Percentiles rank a stretch among this genome's conserved stretches.
Evolutionary conservation across 208 protist species (phyloP).

Genomic region (Naegleria gruberi): DNA sequence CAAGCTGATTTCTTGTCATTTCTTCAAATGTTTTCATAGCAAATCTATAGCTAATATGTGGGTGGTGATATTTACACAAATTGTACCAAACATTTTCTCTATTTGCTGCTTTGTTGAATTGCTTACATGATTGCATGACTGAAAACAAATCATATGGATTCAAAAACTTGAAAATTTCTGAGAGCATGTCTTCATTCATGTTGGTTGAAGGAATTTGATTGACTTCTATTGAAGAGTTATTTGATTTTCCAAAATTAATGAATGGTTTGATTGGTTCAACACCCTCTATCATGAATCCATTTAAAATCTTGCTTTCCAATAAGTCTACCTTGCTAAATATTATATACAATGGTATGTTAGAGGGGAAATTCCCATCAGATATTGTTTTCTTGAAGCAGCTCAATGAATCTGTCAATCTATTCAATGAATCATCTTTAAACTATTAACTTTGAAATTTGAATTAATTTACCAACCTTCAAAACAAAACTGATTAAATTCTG

Average conservation of each 20-base stretch:
- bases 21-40: background rate
- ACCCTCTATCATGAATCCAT: too few relatives aligned
- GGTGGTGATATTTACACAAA: background rate
- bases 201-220: too few relatives aligned
- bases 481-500: background rate
- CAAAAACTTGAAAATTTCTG: background rate
- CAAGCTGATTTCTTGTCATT: background rate
- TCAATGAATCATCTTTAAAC: background rate
- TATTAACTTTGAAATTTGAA: background rate
- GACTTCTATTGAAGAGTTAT: too few relatives aligned
- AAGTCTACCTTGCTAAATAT: background rate
- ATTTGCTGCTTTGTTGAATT: background rate
- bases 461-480: background rate
- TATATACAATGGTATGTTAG: background rate
- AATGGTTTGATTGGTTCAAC: too few relatives aligned
- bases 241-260: too few relatives aligned
- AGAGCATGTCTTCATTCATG: background rate
- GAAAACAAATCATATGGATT: background rate
- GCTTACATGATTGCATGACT: background rate
- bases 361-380: background rate
- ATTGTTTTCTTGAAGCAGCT: background rate
- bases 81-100: background rate
- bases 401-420: background rate
- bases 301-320: background rate
- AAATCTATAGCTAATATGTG: background rate